A percentile compares a stretch with the other conserved stretches of the same genome.
These are phyloP conservation scores for Xylaria acuta DNA, from an alignment of 495 filamentous ascomycete genomes.

Conservation along the genomic window DNA sequence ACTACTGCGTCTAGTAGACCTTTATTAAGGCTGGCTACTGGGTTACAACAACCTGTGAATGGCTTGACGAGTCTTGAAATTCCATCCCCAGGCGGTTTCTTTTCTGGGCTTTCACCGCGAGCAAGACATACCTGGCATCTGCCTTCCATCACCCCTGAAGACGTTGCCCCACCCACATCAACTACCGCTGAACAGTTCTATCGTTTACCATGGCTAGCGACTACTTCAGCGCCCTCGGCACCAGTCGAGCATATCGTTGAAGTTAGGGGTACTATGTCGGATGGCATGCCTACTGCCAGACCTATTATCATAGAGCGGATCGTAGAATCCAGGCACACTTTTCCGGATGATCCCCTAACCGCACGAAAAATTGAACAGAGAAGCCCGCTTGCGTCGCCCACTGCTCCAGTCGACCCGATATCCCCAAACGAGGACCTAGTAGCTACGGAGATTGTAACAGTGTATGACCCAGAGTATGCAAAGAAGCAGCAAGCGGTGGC, in stretches of 20 bases:
- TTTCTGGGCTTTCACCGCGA: slow-evolving; percentile 75
- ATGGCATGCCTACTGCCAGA: slow-evolving; percentile 72
- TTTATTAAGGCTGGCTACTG: slow-evolving; percentile 44
- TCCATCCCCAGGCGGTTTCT: slow-evolving; percentile 90
- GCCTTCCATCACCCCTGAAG: slow-evolving; percentile 49
- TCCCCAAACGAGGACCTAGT: slow-evolving; percentile 52
- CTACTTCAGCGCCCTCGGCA: slow-evolving; percentile 43
- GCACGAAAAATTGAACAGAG: slow-evolving; percentile 35
- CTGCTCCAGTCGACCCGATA: slow-evolving; percentile 38
- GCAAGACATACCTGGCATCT: slow-evolving; percentile 79
- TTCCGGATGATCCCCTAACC: slow-evolving; percentile 36
- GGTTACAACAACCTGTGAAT: slow-evolving; percentile 54
- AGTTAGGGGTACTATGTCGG: slow-evolving; percentile 54
- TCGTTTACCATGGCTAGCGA: slow-evolving; percentile 70
- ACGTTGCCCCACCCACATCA: slow-evolving; percentile 67
- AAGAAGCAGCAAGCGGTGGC: slow-evolving; percentile 68
- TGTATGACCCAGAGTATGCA: slow-evolving; percentile 74
- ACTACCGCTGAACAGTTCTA: slow-evolving; percentile 87
- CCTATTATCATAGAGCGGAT: slow-evolving; percentile 44
- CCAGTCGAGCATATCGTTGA: slow-evolving; percentile 75
- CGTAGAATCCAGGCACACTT: slow-evolving; percentile 30
- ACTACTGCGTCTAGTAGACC: slow-evolving; percentile 38
- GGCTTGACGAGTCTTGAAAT: slow-evolving; percentile 76
- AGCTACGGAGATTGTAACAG: slow-evolving; percentile 62
- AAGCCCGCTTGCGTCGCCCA: slow-evolving; percentile 46